Evolutionary conservation across 139 green algal genomes (phyloP).

Genomic region (Closterium sp.): DNA sequence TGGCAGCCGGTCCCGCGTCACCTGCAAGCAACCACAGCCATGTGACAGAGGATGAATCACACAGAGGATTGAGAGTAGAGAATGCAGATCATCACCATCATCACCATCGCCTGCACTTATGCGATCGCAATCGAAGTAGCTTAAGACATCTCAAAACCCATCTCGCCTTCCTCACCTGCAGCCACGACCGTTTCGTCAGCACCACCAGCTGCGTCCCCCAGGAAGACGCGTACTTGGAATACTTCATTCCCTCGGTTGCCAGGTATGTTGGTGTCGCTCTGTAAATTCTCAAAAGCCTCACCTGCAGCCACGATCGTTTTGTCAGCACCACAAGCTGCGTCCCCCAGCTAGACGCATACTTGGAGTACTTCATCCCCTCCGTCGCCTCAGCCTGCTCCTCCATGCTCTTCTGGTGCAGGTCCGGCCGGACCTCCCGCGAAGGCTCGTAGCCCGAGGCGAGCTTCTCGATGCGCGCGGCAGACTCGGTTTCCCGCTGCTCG

Average conservation of each 20-base stretch:
- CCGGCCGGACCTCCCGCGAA: conserved; percentile 15
- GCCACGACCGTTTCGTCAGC: not conserved
- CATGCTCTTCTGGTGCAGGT: conserved; percentile 25
- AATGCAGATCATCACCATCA: conserved; percentile 34
- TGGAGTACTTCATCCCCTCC: not conserved
- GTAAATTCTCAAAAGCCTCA: not conserved
- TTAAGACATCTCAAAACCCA: no score
- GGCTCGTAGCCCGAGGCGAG: conserved; percentile 3
- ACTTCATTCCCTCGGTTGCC: not conserved
- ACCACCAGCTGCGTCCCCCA: conserved; percentile 17
- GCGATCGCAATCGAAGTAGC: conserved; percentile 8
- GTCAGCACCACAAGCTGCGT: conserved; percentile 22
- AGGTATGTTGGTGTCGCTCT: no score
- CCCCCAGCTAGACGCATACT: not conserved
- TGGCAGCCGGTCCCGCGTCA: conserved; percentile 48
- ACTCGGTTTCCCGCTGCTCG: conserved; percentile 13
- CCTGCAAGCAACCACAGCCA: conserved; percentile 48
- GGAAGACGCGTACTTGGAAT: not conserved
- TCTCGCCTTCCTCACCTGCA: conserved; percentile 1
- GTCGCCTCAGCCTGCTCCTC: not conserved
- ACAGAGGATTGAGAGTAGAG: conserved; percentile 45
- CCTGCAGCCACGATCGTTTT: not conserved
- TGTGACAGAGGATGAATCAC: no score
- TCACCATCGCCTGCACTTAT: conserved; percentile 27
- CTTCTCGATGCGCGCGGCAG: not conserved